Conservation (phyloP, 352 stramenopile species). For the Globisporangium emineosum region DNA sequence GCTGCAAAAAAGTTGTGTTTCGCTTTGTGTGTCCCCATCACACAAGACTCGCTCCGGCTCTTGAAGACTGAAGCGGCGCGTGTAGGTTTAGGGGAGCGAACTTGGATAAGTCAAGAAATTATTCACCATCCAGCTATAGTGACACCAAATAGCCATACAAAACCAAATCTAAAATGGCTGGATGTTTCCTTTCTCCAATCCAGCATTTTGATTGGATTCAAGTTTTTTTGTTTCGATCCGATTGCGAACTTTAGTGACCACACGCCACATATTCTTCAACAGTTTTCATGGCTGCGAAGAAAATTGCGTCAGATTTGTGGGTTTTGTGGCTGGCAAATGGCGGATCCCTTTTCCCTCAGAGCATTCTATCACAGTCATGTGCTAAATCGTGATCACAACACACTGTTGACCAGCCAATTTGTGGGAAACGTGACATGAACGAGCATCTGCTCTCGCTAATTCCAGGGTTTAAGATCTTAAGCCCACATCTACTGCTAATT, state of each 20-base stretch:
- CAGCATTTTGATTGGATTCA: too few species aligned
- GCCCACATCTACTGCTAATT: background rate
- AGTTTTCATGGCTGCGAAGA: background rate
- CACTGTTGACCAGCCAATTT: too few species aligned
- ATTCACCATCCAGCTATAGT: too few species aligned
- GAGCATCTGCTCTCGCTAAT: too few species aligned
- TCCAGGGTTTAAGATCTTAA: too few species aligned
- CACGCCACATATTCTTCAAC: background rate
- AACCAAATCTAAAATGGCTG: background rate
- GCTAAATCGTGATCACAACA: too few species aligned
- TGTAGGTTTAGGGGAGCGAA: background rate
- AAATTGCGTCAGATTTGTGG: background rate
- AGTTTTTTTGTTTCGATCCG: too few species aligned
- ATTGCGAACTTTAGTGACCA: background rate
- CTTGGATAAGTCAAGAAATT: background rate
- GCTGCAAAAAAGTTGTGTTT: background rate
- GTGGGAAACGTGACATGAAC: too few species aligned
- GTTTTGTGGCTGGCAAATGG: too few species aligned
- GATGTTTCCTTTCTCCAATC: background rate
- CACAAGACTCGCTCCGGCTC: background rate
- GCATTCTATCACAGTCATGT: too few species aligned
- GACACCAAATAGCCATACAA: too few species aligned
- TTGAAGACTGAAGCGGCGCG: background rate
- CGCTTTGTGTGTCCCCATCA: background rate
- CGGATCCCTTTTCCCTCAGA: too few species aligned